phyloP scores from a whole-genome alignment of 768 basidiomycete species.

The Auriscalpium microsporum region DNA sequence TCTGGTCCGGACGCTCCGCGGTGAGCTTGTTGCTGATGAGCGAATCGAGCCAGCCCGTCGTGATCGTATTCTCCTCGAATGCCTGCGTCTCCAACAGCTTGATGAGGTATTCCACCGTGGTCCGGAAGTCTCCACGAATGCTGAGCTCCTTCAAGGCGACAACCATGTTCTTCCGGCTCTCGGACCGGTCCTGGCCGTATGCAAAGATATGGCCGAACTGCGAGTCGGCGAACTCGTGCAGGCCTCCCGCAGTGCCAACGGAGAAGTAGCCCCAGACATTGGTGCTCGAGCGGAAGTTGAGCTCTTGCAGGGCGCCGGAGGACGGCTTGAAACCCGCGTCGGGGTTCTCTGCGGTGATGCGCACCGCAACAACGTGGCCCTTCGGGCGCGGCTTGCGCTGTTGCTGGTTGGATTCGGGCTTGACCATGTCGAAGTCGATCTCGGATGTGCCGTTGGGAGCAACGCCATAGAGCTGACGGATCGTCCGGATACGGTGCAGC shows the following conservation, averaged over 20 bases:
- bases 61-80: constrained; percentile 95
- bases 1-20: constrained; percentile 90
- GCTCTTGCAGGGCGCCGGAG: constrained; percentile 91
- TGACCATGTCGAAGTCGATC: constrained; percentile 94
- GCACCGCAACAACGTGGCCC: constrained; percentile 97
- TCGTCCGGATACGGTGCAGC: constrained; percentile 90
- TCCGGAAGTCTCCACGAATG: constrained; percentile 97
- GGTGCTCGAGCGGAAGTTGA: constrained; percentile 98
- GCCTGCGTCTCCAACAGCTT: constrained; percentile 92
- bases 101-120: constrained; percentile 98
- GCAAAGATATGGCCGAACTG: constrained; percentile 99
- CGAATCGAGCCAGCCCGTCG: constrained; percentile 97
- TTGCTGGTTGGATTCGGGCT: constrained; percentile 77
- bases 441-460: constrained; percentile 82
- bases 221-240: constrained; percentile 98
- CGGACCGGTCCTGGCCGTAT: constrained; percentile 91
- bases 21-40: constrained; percentile 96
- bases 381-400: constrained; percentile 96
- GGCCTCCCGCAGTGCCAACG: constrained; percentile 87
- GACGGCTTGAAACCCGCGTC: constrained; percentile 99
- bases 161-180: constrained; percentile 98
- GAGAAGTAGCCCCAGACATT: constrained; percentile 99
- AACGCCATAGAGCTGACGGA: constrained; percentile 91
- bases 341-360: constrained; percentile 98
- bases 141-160: constrained; percentile 96